Base-by-base conservation (phyloP, 768 basidiomycete species). In the Hemileccinum impolitum region DNA sequence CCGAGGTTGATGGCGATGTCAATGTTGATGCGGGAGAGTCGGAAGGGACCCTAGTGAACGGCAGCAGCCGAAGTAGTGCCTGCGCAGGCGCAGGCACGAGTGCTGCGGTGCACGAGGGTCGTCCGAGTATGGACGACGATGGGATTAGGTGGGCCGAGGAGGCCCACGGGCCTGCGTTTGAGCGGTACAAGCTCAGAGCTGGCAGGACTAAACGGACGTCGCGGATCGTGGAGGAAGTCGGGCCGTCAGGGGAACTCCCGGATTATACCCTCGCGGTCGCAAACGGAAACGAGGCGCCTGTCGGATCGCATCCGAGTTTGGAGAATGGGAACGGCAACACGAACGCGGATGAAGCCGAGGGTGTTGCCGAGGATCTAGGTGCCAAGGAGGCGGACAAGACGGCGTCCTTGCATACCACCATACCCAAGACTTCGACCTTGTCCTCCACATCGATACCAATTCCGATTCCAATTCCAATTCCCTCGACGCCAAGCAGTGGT, bases 121-220 rank as follows among this genome's bases (percentile, higher is more conserved):
- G 9, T 32, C 4, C 41, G 6, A 32, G 30, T 8, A 37, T 51
- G 30, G 47, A 37, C 1, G 44, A 40, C 1, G 76, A 81, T 50
- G 78, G 70, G 19, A 65, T 83, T n/a, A 69, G 67, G 11, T 84
- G 82, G 82, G 75, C 76, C 13, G 68, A 70, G 6, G 76, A 80
- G 41, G 74, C 71, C 3, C 71, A 75, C 42, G 70, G 66, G 12
- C 59, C 64, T 19, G 64, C 53, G 53, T 63, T 62, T 44, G 57
- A 64, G 50, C 47, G 57, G 47, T 68, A 59, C 43, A 52, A 54
- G 35, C 43, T 61, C 45, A 56, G 15, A 39, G 50, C 42, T 43
- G 32, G 38, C 8, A 32, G 50, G 3, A 52, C 57, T 14, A 59
- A 43, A 38, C 59, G 64, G 14, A 37, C 56, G 17, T 65, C 62